Percentiles rank a stretch among this genome's conserved stretches.
phyloP scores from a whole-genome alignment of 1,284 basidiomycete genomes.

The Microstroma glucosiphilum region DNA sequence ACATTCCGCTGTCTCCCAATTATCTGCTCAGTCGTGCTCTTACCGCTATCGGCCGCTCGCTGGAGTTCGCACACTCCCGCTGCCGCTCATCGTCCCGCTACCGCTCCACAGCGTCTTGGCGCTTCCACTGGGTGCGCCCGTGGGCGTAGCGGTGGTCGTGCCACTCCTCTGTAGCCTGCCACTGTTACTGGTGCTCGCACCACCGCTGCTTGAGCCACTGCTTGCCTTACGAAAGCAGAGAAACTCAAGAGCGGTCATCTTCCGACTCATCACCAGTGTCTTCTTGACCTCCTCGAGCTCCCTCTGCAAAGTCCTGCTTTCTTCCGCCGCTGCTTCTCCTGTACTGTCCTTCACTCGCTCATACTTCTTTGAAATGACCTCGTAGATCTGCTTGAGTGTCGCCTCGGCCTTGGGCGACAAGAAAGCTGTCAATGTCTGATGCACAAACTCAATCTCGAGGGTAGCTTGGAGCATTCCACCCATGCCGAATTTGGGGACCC shows the following conservation, averaged over 20 bases:
- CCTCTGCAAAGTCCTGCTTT: constrained; percentile 16
- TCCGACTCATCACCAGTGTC: constrained; percentile 75
- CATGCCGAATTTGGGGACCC: constrained; percentile 85
- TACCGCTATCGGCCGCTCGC: too few species aligned
- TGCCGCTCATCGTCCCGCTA: too few species aligned
- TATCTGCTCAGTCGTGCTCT: too few species aligned
- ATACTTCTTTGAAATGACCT: constrained; percentile 87
- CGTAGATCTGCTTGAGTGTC: constrained; percentile 82
- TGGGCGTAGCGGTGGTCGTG: too few species aligned
- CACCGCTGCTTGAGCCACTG: too few species aligned
- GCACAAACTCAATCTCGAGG: constrained; percentile 96
- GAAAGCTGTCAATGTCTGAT: constrained; percentile 85
- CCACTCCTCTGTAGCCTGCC: too few species aligned
- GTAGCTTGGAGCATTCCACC: constrained; percentile 97
- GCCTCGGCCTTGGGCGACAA: constrained; percentile 73
- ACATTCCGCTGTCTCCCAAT: too few species aligned
- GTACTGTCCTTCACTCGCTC: constrained; percentile 3
- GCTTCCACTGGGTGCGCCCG: too few species aligned
- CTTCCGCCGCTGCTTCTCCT: not conserved
- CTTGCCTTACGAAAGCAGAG: constrained; percentile 59
- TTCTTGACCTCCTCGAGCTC: constrained; percentile 86
- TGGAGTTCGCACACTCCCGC: too few species aligned
- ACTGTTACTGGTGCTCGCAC: too few species aligned
- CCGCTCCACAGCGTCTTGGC: too few species aligned
- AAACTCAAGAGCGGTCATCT: constrained; percentile 89